These are phyloP conservation scores for Caryopteris hybrid DNA, from an alignment of 305 asterid species.

Conservation along the genomic window DNA sequence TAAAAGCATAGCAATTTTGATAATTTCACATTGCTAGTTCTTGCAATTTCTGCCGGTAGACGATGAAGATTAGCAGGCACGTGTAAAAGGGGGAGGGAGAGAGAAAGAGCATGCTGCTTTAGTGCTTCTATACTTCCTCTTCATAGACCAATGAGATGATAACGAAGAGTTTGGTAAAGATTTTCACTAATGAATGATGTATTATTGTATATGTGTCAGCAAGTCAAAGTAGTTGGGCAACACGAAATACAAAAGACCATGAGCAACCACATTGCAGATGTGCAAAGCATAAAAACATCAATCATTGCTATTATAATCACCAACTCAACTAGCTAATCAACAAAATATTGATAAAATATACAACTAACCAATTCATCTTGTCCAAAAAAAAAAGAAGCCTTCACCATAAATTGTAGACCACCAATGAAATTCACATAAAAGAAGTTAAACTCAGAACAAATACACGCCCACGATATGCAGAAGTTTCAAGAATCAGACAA, in stretches of 20 bases:
- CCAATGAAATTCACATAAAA: neutral
- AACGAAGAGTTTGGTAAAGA: neutral
- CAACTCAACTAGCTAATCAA: slow-evolving; percentile 16
- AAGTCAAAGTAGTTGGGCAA: slow-evolving; percentile 25
- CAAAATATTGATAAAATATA: slow-evolving; percentile 1
- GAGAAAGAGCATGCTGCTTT: neutral
- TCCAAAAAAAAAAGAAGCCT: slow-evolving; percentile 4
- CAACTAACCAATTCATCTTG: neutral
- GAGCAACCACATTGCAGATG: slow-evolving; percentile 10
- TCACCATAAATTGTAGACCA: slow-evolving; percentile 3
- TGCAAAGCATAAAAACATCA: slow-evolving; percentile 13
- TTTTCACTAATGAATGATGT: neutral
- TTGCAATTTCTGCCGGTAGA: neutral
- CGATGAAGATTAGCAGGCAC: neutral
- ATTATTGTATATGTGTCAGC: neutral
- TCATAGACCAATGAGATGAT: neutral
- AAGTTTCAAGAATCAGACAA: neutral
- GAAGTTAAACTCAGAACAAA: neutral
- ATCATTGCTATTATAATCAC: neutral
- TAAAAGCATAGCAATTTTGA: neutral
- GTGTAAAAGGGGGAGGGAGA: too few relatives aligned
- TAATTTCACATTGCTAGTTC: neutral
- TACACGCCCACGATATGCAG: neutral
- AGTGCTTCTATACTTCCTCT: neutral
- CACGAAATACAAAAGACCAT: neutral